Conservation (phyloP, 306 rosid species). For the Vigna mungo region DNA sequence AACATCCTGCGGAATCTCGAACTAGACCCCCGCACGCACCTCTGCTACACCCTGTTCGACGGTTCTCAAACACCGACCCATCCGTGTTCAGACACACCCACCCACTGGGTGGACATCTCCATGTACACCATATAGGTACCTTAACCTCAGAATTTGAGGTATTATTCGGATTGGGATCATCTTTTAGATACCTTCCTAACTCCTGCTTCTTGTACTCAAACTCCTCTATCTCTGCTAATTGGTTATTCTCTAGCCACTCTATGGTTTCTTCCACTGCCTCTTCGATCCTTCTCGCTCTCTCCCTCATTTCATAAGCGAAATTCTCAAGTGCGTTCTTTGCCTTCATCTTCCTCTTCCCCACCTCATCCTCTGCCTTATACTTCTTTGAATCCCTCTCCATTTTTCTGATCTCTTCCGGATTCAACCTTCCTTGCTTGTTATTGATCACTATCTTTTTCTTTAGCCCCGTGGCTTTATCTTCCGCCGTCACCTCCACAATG, state of each 20-base stretch:
- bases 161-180: neutral
- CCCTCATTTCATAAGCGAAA: slow-evolving; percentile 45
- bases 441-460: slow-evolving; percentile 44
- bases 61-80: slow-evolving; percentile 12
- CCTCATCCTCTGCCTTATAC: slow-evolving; percentile 48
- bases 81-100: slow-evolving; percentile 39
- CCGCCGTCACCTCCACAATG: slow-evolving; percentile 42
- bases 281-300: slow-evolving; percentile 40
- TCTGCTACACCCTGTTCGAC: neutral
- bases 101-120: slow-evolving; percentile 27
- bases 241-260: slow-evolving; percentile 55
- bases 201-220: slow-evolving; percentile 50
- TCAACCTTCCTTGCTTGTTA: slow-evolving; percentile 50
- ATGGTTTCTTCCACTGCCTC: slow-evolving; percentile 45
- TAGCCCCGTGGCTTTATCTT: slow-evolving; percentile 34
- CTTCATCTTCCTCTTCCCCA: slow-evolving; percentile 45
- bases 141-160: neutral
- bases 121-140: slow-evolving; percentile 35
- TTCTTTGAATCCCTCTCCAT: slow-evolving; percentile 47
- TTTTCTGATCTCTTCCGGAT: slow-evolving; percentile 43
- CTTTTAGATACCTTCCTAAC: slow-evolving; percentile 24
- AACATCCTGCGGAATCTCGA: slow-evolving; percentile 28
- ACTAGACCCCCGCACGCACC: slow-evolving; percentile 34
- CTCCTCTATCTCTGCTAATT: slow-evolving; percentile 54
- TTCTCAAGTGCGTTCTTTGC: slow-evolving; percentile 52